phyloP scores from a whole-genome alignment of 225 moss, liverwort and hornwort species.

The Marchantia polymorpha region DNA sequence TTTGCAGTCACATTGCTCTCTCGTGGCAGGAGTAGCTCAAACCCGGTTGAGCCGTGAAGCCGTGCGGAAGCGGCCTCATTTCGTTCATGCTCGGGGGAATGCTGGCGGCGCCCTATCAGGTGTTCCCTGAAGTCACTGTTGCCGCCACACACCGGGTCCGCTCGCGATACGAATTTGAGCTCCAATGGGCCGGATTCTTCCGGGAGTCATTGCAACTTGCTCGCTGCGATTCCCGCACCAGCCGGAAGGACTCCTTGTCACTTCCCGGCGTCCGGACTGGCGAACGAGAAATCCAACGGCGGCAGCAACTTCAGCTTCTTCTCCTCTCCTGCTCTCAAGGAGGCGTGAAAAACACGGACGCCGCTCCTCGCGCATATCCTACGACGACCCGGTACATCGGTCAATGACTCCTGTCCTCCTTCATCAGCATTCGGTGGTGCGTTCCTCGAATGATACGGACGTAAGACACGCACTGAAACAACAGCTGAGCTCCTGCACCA shows the following conservation, averaged over 20 bases:
- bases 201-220: neutral
- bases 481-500: neutral
- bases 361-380: slow-evolving; percentile 4
- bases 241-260: neutral
- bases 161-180: neutral
- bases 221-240: neutral
- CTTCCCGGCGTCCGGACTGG: neutral
- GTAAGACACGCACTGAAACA: neutral
- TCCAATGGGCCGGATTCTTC: neutral
- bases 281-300: neutral
- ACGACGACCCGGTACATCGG: neutral
- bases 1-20: slow-evolving; percentile 21
- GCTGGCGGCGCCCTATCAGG: neutral
- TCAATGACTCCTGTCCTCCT: neutral
- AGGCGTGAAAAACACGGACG: neutral
- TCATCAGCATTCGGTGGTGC: neutral
- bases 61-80: neutral
- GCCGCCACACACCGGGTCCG: neutral
- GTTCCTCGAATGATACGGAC: neutral
- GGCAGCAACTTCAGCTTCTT: neutral
- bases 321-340: neutral
- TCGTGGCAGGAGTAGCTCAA: neutral
- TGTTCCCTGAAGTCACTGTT: neutral
- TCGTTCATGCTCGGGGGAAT: neutral
- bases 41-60: neutral